Evolutionary conservation across 2,329 filamentous ascomycete species (phyloP).

Genomic region (Neurospora sp.): DNA sequence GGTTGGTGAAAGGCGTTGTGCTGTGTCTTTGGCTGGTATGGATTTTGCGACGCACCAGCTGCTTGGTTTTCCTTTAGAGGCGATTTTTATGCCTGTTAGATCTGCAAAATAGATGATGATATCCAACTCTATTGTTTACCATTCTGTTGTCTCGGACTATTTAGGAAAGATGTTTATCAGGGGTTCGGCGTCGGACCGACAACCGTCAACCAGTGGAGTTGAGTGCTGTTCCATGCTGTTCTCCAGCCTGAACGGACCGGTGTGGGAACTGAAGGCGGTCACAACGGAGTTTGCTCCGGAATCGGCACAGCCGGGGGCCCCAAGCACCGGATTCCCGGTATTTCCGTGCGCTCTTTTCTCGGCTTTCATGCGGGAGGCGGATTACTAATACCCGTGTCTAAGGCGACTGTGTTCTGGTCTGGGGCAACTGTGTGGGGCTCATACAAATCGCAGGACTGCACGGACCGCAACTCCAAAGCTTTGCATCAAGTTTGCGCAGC

Average conservation of each 20-base stretch:
- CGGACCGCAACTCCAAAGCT: no score
- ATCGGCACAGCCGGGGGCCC: background rate
- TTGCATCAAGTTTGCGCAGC: no score
- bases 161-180: background rate
- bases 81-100: background rate
- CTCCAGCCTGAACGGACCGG: background rate
- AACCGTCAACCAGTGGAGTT: background rate
- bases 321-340: background rate
- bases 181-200: background rate
- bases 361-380: background rate
- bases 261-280: background rate
- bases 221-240: background rate
- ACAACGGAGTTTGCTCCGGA: background rate
- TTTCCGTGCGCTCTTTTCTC: background rate
- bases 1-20: background rate
- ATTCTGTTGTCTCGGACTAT: background rate
- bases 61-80: background rate
- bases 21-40: background rate
- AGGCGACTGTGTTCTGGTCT: no score
- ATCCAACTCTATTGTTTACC: background rate
- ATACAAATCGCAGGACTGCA: no score
- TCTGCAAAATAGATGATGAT: background rate
- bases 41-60: background rate
- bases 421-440: no score
- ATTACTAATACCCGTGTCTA: background rate